Evolutionary conservation across 192 early-diverging fungal genomes (phyloP).

Genomic region (Backusella luteola): DNA sequence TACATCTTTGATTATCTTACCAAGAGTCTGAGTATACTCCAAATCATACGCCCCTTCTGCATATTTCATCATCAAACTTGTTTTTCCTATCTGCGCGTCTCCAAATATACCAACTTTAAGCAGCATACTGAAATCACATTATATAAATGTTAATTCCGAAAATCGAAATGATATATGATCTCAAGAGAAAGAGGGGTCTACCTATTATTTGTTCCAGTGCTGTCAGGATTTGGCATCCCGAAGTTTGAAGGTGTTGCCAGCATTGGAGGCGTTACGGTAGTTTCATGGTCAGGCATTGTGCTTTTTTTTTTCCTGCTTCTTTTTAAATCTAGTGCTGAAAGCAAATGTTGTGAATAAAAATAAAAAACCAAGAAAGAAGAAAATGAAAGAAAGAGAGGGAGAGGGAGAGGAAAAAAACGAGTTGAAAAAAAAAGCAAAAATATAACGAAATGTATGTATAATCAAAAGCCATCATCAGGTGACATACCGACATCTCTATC

Average conservation of each 20-base stretch:
- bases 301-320: background rate
- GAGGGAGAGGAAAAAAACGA: background rate
- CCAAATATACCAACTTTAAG: constrained; percentile 97
- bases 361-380: background rate
- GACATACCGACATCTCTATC: background rate
- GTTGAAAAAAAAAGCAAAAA: background rate
- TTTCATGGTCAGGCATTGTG: background rate
- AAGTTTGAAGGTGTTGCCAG: background rate
- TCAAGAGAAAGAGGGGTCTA: background rate
- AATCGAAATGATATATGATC: background rate
- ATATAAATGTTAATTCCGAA: background rate
- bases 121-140: constrained; percentile 52
- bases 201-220: background rate
- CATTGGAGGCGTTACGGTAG: background rate
- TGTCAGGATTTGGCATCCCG: background rate
- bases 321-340: background rate
- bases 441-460: background rate
- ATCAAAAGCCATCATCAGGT: background rate
- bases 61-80: constrained; percentile 96
- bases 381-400: background rate
- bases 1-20: constrained; percentile 35
- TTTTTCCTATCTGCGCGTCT: constrained; percentile 96
- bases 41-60: constrained; percentile 94
- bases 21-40: constrained; percentile 94
- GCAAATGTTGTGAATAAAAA: background rate